These are phyloP conservation scores for Funneliformis geosporum DNA, from an alignment of 192 early-diverging fungal genomes.

Conservation along the genomic window DNA sequence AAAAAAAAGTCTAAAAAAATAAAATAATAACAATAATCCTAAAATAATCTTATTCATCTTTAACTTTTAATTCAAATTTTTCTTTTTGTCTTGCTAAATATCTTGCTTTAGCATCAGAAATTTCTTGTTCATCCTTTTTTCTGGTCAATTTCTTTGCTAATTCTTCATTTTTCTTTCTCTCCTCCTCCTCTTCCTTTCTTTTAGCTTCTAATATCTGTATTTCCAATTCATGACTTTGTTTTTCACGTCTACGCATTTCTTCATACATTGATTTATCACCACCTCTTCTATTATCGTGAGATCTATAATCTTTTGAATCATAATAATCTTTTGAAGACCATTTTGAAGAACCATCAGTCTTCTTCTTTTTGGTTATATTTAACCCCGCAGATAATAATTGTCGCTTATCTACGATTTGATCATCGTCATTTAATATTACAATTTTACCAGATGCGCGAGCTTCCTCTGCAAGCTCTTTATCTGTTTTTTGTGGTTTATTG, in stretches of 20 bases:
- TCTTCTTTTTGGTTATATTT: conserved; percentile 53
- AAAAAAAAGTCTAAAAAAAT: background rate
- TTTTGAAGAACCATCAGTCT: conserved; percentile 29
- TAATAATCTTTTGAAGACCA: background rate
- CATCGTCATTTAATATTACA: conserved; percentile 65
- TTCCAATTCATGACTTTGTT: conserved; percentile 43
- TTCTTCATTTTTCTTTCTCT: conserved; percentile 50
- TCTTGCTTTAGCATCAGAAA: conserved; percentile 42
- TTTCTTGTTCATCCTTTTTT: conserved; percentile 42
- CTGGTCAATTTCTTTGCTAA: conserved; percentile 33
- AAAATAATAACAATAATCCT: background rate
- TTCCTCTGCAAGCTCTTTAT: conserved; percentile 37
- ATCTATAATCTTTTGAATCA: conserved; percentile 40
- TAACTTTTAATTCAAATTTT: conserved; percentile 22
- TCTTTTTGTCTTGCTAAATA: conserved; percentile 52
- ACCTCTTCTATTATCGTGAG: conserved; percentile 35
- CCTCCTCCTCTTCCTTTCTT: conserved; percentile 43
- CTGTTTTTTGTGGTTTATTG: conserved; percentile 34
- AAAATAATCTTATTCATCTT: background rate
- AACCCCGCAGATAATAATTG: conserved; percentile 66
- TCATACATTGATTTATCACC: background rate
- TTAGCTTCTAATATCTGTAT: conserved; percentile 49
- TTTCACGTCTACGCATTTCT: conserved; percentile 33
- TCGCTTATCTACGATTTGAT: conserved; percentile 76
- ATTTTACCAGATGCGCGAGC: conserved; percentile 45